phyloP scores from a whole-genome alignment of 148 eudicot species.

The Diospyros kaki region DNA sequence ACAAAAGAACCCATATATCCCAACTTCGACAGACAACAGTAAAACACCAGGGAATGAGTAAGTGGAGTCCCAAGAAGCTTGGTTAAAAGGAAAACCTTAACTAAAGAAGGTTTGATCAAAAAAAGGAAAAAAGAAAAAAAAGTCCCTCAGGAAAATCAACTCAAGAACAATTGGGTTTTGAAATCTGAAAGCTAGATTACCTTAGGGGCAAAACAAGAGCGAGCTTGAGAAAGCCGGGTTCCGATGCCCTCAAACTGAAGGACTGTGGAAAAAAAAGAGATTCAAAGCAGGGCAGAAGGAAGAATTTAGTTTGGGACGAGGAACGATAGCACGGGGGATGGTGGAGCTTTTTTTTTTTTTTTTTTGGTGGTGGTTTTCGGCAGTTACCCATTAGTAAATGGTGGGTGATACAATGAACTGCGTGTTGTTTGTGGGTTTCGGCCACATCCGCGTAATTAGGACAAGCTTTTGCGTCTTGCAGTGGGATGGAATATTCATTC shows the following conservation, averaged over 20 bases:
- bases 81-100: not conserved
- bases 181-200: not conserved
- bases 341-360: not conserved
- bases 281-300: not conserved
- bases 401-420: not conserved
- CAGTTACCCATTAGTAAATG: not conserved
- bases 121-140: not conserved
- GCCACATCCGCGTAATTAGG: not conserved
- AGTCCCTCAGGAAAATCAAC: not conserved
- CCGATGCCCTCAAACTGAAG: not conserved
- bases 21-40: not conserved
- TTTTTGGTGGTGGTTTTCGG: not conserved
- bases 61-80: not conserved
- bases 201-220: not conserved
- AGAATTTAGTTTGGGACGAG: not conserved
- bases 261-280: not conserved
- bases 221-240: constrained; percentile 3
- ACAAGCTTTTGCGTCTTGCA: not conserved
- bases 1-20: not conserved
- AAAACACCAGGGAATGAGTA: not conserved
- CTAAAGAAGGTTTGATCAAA: not conserved
- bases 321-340: not conserved
- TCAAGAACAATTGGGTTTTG: constrained; percentile 1
- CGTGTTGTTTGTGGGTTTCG: not conserved
- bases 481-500: constrained; percentile 6